Evolutionary conservation across 352 stramenopile genomes (phyloP).

Genomic region (Peronospora belbahrii): DNA sequence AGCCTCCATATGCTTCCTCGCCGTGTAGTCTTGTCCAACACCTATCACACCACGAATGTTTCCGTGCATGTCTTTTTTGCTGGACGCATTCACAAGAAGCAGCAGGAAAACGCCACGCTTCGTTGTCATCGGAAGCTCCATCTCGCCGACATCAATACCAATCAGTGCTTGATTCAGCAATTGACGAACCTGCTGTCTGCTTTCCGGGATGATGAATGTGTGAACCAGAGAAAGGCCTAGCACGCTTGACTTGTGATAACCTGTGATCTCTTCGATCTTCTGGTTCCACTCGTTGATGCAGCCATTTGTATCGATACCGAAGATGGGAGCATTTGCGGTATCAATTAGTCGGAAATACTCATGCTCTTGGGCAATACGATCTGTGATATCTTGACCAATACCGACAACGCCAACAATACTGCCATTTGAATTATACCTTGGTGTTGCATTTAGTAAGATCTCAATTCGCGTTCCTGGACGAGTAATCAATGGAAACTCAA

Average conservation of each 20-base stretch:
- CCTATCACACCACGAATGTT: conserved; percentile 90
- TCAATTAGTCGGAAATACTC: conserved; percentile 72
- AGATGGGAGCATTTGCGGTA: conserved; percentile 75
- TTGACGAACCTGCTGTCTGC: conserved; percentile 55
- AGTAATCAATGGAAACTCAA: conserved; percentile 85
- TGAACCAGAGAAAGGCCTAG: conserved; percentile 67
- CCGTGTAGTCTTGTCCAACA: conserved; percentile 90
- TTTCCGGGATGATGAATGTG: conserved; percentile 72
- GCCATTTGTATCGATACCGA: conserved; percentile 75
- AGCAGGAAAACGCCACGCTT: conserved; percentile 61
- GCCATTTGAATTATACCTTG: conserved; percentile 36
- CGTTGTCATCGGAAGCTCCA: conserved; percentile 81
- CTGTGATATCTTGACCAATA: conserved; percentile 55
- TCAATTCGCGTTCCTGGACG: conserved; percentile 50
- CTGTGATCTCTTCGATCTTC: conserved; percentile 82
- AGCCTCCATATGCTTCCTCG: conserved; percentile 79
- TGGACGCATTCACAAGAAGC: conserved; percentile 74
- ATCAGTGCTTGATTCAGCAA: conserved; percentile 75
- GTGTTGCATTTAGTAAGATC: conserved; percentile 34
- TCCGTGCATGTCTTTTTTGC: conserved; percentile 87
- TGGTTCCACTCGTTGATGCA: conserved; percentile 85
- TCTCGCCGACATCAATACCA: conserved; percentile 83
- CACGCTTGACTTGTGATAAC: conserved; percentile 64
- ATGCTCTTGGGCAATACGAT: conserved; percentile 77
- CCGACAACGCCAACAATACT: conserved; percentile 68